Evolutionary conservation across 2,329 filamentous ascomycete genomes (phyloP), one percentile per base, ranked within the genome.

Genomic region (Aspergillus thermomutatus): DNA sequence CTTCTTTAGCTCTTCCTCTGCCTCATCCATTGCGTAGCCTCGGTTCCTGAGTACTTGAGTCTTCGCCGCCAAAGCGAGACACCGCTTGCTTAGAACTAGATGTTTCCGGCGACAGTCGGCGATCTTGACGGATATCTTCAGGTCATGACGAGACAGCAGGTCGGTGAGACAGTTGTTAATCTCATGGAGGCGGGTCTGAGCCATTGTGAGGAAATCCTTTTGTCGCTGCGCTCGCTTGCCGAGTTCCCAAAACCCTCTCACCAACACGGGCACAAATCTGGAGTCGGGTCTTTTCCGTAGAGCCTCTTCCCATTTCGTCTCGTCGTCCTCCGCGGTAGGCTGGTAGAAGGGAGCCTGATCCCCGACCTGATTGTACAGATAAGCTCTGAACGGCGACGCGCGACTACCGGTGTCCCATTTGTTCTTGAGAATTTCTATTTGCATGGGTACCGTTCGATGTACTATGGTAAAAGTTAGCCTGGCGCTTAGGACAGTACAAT

Each of bases 221-320:
- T 87, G 85, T 55, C 79, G 78, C 60, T 81, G 76, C 43, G 86
- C 80, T 49, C 85, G 82, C 60, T 81, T 77, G 43, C 81, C 83
- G 23, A 88, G 73, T 52, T 84, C 80, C 63, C 79, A 79, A 66
- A 87, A 87, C 21, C 85, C 85, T 47, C 80, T 79, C 10, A 82
- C 82, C 6, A 86, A 76, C 8, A 87, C 80, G 2, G 85, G 85
- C 14, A 88, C 83, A 54, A 82, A 82, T 31, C 80, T 80, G 27
- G 80, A 74, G 40, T 74, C 78, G 0, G 85, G 85, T 63, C 85
- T 82, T 63, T 84, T 81, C 34, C 80, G 78, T 48, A 88, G 71
- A 17, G 85, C 85, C 61, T 86, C 83, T 66, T 88, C 85, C 85
- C 85, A 88, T 66, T 84, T 84, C 50, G 77, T 75, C 60, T 83